Evolutionary conservation across 2,329 filamentous ascomycete species (phyloP), one percentile per base, ranked within the genome.

Genomic region (Pseudomassariella vexata): DNA sequence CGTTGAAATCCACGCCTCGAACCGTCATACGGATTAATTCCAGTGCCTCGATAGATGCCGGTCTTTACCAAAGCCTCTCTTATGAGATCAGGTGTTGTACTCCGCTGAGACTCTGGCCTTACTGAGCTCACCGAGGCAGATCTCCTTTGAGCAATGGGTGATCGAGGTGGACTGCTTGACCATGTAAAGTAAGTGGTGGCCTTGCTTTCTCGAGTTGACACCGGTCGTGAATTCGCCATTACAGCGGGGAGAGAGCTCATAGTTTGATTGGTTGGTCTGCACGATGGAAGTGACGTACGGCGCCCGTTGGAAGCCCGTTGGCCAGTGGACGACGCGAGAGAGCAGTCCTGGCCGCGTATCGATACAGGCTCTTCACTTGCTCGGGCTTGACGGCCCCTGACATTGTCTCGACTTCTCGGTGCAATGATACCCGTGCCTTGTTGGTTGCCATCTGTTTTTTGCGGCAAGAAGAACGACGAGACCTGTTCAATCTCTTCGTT

Each of bases 401-500:
- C n/a, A n/a, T n/a, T n/a, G n/a, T n/a, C n/a, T n/a, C n/a, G n/a
- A n/a, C n/a, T n/a, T n/a, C n/a, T 17, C 20, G 24, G 21, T 25
- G n/a, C 40, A 34, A 23, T n/a, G 14, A 14, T 32, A 5, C 19
- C 16, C 16, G 34, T 31, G 28, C n/a, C n/a, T 40, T 35, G 10
- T 12, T 30, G 19, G 9, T 35, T 35, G 22, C 12, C 16, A 23
- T 41, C 30, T 9, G 30, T 9, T 30, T 35, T 34, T 19, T 34
- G 26, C 12, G 47, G 45, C 14, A 42, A 37, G 30, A 65, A 64
- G 35, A 62, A 62, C 0, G 54, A 50, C 9, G 53, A 57, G 5
- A 60, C 46, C 17, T 59, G 53, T 19, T 58, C 53, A 18, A 59
- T 38, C 33, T 60, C 53, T 24, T 48, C 53, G 23, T 50, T 49